phyloP scores from a whole-genome alignment of 371 early-diverging fungal genomes.

The Mortierella sp. region DNA sequence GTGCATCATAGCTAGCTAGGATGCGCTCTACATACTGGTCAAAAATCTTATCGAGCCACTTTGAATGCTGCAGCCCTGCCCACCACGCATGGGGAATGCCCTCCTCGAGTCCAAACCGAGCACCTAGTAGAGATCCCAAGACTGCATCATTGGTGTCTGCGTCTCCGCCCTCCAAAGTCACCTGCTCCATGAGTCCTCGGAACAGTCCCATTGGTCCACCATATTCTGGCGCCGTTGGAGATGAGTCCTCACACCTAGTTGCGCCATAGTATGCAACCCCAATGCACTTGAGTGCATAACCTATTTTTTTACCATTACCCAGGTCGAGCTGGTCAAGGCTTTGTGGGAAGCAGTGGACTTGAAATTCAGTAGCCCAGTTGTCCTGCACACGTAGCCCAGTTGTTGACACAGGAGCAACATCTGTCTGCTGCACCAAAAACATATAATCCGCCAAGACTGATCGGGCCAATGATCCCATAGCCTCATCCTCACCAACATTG shows the following conservation, averaged over 20 bases:
- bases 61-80: constrained; percentile 61
- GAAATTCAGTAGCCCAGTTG: constrained; percentile 43
- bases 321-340: constrained; percentile 54
- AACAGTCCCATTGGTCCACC: constrained; percentile 39
- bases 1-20: constrained; percentile 20
- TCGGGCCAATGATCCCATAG: constrained; percentile 58
- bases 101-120: constrained; percentile 66
- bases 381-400: constrained; percentile 13
- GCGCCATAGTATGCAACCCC: constrained; percentile 68
- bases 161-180: constrained; percentile 73
- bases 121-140: constrained; percentile 74
- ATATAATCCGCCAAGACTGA: constrained; percentile 66
- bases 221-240: constrained; percentile 36
- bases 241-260: constrained; percentile 56
- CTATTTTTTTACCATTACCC: constrained; percentile 50
- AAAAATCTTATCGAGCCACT: constrained; percentile 64
- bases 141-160: constrained; percentile 76
- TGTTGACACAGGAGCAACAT: constrained; percentile 45
- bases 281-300: constrained; percentile 70
- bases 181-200: constrained; percentile 48
- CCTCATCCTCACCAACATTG: constrained; percentile 49
- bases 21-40: constrained; percentile 60
- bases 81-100: constrained; percentile 43
- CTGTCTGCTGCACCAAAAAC: constrained; percentile 59
- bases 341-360: constrained; percentile 58